Evolutionary conservation across 148 eudicot species (phyloP).

Genomic region (Spergularia bocconei): DNA sequence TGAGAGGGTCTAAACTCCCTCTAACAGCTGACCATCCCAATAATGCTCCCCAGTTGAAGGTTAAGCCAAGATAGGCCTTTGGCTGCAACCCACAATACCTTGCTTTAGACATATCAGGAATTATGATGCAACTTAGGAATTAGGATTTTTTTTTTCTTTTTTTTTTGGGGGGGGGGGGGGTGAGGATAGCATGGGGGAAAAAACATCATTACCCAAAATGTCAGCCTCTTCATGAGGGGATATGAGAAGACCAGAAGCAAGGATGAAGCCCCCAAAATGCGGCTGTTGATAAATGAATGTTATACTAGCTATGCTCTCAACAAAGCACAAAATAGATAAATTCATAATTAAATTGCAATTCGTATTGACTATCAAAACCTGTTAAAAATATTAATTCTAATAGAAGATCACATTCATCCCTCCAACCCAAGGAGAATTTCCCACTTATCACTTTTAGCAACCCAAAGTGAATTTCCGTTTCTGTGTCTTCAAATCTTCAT

Average conservation of each 20-base stretch:
- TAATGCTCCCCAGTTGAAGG: constrained; percentile 98
- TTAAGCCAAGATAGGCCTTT: constrained; percentile 93
- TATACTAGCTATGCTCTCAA: not conserved
- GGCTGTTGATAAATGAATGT: constrained; percentile 39
- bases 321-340: not conserved
- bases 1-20: constrained; percentile 77
- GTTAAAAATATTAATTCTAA: too few relatives aligned
- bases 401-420: too few relatives aligned
- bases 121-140: too few relatives aligned
- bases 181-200: not conserved
- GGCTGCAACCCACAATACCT: constrained; percentile 55
- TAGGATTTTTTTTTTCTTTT: too few relatives aligned
- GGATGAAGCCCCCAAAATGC: constrained; percentile 87
- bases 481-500: too few relatives aligned
- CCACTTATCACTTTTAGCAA: too few relatives aligned
- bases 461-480: too few relatives aligned
- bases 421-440: too few relatives aligned
- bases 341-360: too few relatives aligned
- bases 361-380: too few relatives aligned
- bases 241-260: constrained; percentile 88
- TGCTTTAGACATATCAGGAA: constrained; percentile 14
- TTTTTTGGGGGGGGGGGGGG: not conserved
- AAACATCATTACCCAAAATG: constrained; percentile 73
- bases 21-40: constrained; percentile 94
- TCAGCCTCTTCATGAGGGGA: constrained; percentile 96